Conservation (phyloP, 768 basidiomycete genomes). For the Suillus paluster region DNA sequence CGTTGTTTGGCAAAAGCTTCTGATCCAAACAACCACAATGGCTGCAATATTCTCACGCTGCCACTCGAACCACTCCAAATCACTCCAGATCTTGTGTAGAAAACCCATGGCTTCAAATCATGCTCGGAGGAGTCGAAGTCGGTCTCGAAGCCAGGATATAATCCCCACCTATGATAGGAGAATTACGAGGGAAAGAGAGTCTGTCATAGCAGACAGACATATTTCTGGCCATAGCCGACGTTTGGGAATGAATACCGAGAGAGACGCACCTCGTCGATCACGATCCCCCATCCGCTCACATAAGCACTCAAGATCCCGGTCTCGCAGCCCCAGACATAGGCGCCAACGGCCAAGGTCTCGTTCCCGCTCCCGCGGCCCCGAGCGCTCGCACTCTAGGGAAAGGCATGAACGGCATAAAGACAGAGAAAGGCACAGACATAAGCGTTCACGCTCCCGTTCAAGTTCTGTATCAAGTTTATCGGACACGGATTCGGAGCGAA, state of each 20-base stretch:
- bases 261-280: slow-evolving; percentile 5
- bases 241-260: background rate
- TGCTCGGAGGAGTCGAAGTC: slow-evolving; percentile 24
- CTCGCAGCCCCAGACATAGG: slow-evolving; percentile 7
- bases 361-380: slow-evolving; percentile 29
- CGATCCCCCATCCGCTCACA: slow-evolving; percentile 10
- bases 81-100: background rate
- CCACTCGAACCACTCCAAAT: background rate
- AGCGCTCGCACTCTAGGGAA: slow-evolving; percentile 38
- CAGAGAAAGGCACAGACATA: slow-evolving; percentile 34
- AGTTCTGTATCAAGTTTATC: slow-evolving; percentile 50
- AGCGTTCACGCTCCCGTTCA: slow-evolving; percentile 40
- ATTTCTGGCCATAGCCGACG: background rate
- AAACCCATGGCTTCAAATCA: slow-evolving; percentile 25
- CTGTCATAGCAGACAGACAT: background rate
- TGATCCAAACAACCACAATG: slow-evolving; percentile 30
- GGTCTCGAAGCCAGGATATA: slow-evolving; percentile 21
- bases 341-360: slow-evolving; percentile 5
- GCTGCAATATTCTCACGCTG: background rate
- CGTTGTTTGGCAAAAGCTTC: slow-evolving; percentile 33
- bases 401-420: slow-evolving; percentile 27
- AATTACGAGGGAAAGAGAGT: slow-evolving; percentile 1
- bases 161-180: background rate
- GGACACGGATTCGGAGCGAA: slow-evolving; percentile 38
- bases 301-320: slow-evolving; percentile 9